Evolutionary conservation across 164 flowering plant species (phyloP), one percentile per base, ranked within the genome.

Genomic region (Vitis labrusca): DNA sequence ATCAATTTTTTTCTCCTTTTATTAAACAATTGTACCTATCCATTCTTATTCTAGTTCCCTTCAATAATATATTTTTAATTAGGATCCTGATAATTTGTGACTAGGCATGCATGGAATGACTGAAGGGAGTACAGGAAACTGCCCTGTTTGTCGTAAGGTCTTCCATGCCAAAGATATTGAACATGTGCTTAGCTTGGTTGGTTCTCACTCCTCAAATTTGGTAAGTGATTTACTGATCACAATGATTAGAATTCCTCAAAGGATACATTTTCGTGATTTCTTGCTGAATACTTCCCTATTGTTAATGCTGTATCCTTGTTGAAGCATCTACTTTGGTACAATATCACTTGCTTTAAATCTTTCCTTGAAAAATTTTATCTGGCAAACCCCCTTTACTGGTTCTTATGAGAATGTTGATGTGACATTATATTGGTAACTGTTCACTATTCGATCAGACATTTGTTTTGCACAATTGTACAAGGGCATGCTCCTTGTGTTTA

Each of bases 71-170:
- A 53, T 60, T 48, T 60, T 32, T 32, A n/a, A n/a, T 30, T 15
- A 64, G 11, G 8, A 14, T 17, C 29, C 59, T 50, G 29, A 11
- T 58, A 17, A 17, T 60, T 59, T 67, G 14, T 68, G 74, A 53
- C 59, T 71, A 83, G 88, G 72, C 27, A 69, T 71, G 59, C 59
- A 10, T 52, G 80, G 76, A 71, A 63, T 50, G 32, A 49, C 53
- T 68, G 83, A 76, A 64, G 75, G 65, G 69, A 79, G 69, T 50
- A 71, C 57, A 58, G 92, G 91, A 63, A 83, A 69, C 61, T 93
- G 98, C 68, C 98, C 98, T 32, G 92, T 93, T 10, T 93, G 97
- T 73, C 93, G 98, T 16, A 86, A 83, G 74, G 84, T 75, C 54
- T 91, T 93, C 73, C 83, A 80, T 56, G 72, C 86, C 63, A 84